Base-by-base conservation (phyloP, 2,329 filamentous ascomycete species). In the Apiospora saccharicola region DNA sequence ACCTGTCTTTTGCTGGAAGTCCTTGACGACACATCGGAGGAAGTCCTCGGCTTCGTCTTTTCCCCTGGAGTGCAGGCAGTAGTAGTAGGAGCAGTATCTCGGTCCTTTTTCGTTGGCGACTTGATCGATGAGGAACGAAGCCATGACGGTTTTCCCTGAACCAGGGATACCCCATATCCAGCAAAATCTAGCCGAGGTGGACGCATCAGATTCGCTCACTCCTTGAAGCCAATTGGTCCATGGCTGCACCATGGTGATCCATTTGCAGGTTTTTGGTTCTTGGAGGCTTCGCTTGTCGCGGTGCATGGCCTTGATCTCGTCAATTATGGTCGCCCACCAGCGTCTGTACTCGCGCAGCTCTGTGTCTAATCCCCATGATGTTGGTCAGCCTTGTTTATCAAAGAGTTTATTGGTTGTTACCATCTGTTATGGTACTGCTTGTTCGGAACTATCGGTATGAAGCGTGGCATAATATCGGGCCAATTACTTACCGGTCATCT, bases 91-190 rank as follows among this genome's bases (percentile, higher is more conserved):
- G 70, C 57, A 76, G 0, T 76, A 74, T 5, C 47, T 71, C 2
- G 73, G 53, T 10, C 37, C 49, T 69, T 76, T 78, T 43, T 70
- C 71, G 19, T 10, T 47, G 0, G 74, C 75, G 24, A 75, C 68
- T 14, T 68, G 61, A 43, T 80, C 77, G 53, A 79, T 76, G n/a
- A 79, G 72, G 30, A 74, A 78, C 14, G 77, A 79, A 19, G 78
- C 78, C 4, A 80, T 72, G 10, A 80, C 77, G 19, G 78, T 79
- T 72, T 80, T 80, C 12, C 79, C 78, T 19, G 77, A 74, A 3
- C 79, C 79, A 4, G 76, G 76, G 8, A 77, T 76, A 1, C 76
- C 76, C 30, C 75, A 57, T 14, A 77, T 53, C 72, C 74, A 77
- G 4, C 76, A 46, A 43, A 75, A 75, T 12, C 67, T 57, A 19